These are phyloP conservation scores for Nakataea oryzae DNA, from an alignment of 2,329 filamentous ascomycete species.

Conservation along the genomic window DNA sequence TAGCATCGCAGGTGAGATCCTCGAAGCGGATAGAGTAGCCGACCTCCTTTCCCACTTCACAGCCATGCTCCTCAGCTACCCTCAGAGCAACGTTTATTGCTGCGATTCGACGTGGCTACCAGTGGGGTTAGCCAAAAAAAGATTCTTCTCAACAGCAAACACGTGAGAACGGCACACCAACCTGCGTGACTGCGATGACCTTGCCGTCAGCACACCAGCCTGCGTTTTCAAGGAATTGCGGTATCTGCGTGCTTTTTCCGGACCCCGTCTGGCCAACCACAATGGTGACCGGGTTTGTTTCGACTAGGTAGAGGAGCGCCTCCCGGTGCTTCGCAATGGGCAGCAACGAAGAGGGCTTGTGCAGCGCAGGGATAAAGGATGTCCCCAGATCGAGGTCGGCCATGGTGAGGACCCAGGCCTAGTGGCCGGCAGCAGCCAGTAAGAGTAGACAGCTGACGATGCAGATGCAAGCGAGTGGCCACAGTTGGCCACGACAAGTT, in stretches of 20 bases:
- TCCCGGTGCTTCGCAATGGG: slow-evolving; percentile 80
- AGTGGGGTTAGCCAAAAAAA: neutral
- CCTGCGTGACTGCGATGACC: slow-evolving; percentile 81
- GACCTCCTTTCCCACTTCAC: slow-evolving; percentile 78
- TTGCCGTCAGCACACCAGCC: slow-evolving; percentile 85
- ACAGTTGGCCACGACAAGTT: neutral
- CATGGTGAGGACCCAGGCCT: slow-evolving; percentile 23
- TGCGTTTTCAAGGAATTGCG: slow-evolving; percentile 77
- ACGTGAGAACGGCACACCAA: slow-evolving; percentile 28
- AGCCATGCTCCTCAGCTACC: slow-evolving; percentile 82
- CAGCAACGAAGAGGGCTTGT: slow-evolving; percentile 74
- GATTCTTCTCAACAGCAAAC: slow-evolving; percentile 1
- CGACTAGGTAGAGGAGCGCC: slow-evolving; percentile 73
- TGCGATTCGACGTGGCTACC: slow-evolving; percentile 75
- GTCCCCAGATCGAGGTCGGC: slow-evolving; percentile 46
- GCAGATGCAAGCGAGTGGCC: neutral
- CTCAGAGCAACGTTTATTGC: slow-evolving; percentile 81
- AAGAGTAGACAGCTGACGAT: too few species aligned
- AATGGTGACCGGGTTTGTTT: slow-evolving; percentile 75
- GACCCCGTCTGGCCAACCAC: slow-evolving; percentile 91
- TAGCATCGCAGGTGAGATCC: slow-evolving; percentile 76
- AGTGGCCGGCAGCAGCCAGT: neutral
- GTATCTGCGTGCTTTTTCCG: slow-evolving; percentile 92
- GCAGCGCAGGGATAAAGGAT: slow-evolving; percentile 66
- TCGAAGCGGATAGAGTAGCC: slow-evolving; percentile 92